Evolutionary conservation across 73 alveolate species (phyloP).

Genomic region (Symbiodinium natans): DNA sequence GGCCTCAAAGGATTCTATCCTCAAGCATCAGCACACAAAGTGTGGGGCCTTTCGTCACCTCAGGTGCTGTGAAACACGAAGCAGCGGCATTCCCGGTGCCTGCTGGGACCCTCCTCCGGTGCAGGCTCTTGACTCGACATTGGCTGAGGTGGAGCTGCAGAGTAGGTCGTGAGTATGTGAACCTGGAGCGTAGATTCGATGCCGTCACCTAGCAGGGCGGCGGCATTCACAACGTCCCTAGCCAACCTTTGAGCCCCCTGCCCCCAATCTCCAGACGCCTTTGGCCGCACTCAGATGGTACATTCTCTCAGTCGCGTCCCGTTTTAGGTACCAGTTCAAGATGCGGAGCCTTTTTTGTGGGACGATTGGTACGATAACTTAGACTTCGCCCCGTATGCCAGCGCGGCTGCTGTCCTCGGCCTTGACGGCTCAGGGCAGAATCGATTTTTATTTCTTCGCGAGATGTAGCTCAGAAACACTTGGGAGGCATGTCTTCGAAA

Average conservation of each 20-base stretch:
- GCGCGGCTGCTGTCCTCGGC: neutral
- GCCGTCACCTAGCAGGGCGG: too few relatives aligned
- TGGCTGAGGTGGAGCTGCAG: neutral
- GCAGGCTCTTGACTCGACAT: neutral
- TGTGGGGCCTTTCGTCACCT: neutral
- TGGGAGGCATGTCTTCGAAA: too few relatives aligned
- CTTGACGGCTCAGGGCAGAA: neutral
- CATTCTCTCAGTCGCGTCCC: too few relatives aligned
- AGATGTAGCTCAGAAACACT: neutral
- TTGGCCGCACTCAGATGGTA: too few relatives aligned
- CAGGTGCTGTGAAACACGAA: slow-evolving; percentile 84
- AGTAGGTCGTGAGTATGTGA: neutral
- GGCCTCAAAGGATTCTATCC: neutral
- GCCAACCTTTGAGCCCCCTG: too few relatives aligned
- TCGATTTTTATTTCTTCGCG: neutral
- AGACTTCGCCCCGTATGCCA: too few relatives aligned
- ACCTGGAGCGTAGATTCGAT: too few relatives aligned
- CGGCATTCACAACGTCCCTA: too few relatives aligned
- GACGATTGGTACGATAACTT: too few relatives aligned
- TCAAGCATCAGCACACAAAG: neutral
- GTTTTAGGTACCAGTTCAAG: too few relatives aligned
- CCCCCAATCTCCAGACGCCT: too few relatives aligned
- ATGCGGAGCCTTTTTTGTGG: too few relatives aligned
- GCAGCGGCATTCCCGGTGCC: slow-evolving; percentile 82
- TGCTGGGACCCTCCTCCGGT: slow-evolving; percentile 80